phyloP scores from a whole-genome alignment of 352 stramenopile species.

The Globisporangium alternatum region DNA sequence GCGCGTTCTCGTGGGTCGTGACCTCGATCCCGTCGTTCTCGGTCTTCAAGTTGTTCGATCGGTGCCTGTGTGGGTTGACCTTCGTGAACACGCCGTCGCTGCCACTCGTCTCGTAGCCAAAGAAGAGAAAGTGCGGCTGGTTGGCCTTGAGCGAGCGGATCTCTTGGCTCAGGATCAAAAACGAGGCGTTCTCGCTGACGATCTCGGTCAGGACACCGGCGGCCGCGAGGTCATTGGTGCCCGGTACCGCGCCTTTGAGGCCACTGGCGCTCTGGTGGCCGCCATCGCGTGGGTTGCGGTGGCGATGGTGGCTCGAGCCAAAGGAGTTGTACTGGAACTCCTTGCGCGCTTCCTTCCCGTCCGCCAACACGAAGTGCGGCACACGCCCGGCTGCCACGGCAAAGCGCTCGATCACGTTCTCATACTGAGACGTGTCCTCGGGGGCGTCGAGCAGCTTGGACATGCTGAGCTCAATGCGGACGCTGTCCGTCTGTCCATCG shows the following conservation, averaged over 20 bases:
- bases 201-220: slow-evolving; percentile 41
- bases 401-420: slow-evolving; percentile 21
- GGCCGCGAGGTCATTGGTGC: slow-evolving; percentile 40
- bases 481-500: slow-evolving; percentile 34
- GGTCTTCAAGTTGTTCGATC: slow-evolving; percentile 34
- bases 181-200: slow-evolving; percentile 42
- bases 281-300: background rate
- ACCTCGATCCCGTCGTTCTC: slow-evolving; percentile 51
- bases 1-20: slow-evolving; percentile 46
- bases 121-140: slow-evolving; percentile 61
- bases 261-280: slow-evolving; percentile 5
- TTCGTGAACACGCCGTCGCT: slow-evolving; percentile 69
- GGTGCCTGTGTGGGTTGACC: slow-evolving; percentile 60
- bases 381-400: slow-evolving; percentile 26
- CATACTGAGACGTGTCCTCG: background rate
- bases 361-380: slow-evolving; percentile 65
- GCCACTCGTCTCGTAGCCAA: slow-evolving; percentile 64
- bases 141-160: slow-evolving; percentile 43
- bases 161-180: slow-evolving; percentile 35
- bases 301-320: slow-evolving; percentile 14
- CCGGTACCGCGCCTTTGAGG: slow-evolving; percentile 31
- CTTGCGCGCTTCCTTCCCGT: slow-evolving; percentile 37
- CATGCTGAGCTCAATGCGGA: slow-evolving; percentile 46
- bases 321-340: slow-evolving; percentile 43
- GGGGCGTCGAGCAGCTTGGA: slow-evolving; percentile 49